These are phyloP conservation scores for Hippophae gyantsensis DNA, from an alignment of 306 rosid species.

Conservation along the genomic window DNA sequence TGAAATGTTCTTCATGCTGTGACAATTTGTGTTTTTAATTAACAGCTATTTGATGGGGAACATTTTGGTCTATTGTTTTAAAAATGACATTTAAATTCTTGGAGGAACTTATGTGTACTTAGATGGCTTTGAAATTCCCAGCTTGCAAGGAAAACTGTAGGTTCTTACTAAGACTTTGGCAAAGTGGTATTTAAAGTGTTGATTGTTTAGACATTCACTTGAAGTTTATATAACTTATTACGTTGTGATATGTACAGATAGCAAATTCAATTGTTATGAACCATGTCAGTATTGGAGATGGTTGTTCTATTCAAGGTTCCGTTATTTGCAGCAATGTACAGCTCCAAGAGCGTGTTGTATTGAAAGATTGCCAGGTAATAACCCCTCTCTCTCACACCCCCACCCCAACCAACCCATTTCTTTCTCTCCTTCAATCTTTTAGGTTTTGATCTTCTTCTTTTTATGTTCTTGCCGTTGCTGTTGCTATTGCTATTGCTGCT, in stretches of 20 bases:
- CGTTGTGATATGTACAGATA: constrained; percentile 34
- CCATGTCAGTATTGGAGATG: constrained; percentile 83
- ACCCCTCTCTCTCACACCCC: not conserved
- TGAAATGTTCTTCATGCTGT: no score
- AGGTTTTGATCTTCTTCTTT: no score
- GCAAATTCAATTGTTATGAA: constrained; percentile 87
- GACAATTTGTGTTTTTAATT: no score
- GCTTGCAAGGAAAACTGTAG: no score
- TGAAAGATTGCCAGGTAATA: constrained; percentile 88
- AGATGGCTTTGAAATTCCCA: no score
- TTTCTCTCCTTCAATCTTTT: not conserved
- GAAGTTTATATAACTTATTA: not conserved
- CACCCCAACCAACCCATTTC: not conserved
- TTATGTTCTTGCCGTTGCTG: no score
- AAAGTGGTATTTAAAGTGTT: constrained; percentile 5
- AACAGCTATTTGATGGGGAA: no score
- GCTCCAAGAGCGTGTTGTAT: constrained; percentile 80
- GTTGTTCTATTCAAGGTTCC: constrained; percentile 89
- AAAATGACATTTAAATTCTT: no score
- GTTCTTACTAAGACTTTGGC: not conserved
- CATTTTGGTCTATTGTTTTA: no score
- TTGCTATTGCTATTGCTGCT: no score
- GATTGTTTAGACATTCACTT: not conserved
- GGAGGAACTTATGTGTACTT: no score
- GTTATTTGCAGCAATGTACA: constrained; percentile 89